Base-by-base conservation (phyloP, 148 eudicot species). In the Nyssa sinensis region DNA sequence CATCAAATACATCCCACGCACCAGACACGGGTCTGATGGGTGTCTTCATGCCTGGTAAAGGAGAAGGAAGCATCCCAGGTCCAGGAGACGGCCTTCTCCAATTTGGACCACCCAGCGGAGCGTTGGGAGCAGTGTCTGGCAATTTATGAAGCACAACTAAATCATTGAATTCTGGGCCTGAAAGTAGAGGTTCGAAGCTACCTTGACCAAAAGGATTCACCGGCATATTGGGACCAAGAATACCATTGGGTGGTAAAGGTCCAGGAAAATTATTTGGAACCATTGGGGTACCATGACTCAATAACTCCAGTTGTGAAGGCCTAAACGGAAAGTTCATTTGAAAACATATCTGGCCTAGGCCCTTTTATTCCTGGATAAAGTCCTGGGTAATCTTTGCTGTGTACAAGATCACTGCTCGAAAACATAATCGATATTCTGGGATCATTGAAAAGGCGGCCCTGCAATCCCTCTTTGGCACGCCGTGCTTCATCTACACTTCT, bases 401-500 rank as follows among this genome's bases (percentile, higher is more conserved):
- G 88, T 63, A 81, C 87, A 75, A 75, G 74, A 19, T 84, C 94
- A 74, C 78, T 89, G 82, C 68, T 85, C 2, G 91, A 88, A 75
- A 79, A 95, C 87, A 83, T 78, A 25, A 95, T 93, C n/a, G 74
- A 71, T 35, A 93, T 89, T 71, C 98, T 77, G 13, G 94, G 88
- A 81, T 93, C 97, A 79, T 88, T 89, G 73, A 91, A 91, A 64
- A 93, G 87, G 62, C 90, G 82, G 25, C 97, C 97, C 72, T 91
- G 88, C 82, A 93, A 80, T 47, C 89, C 91, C 75, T 89, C 94
- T 82, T 93, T 93, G 64, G 98, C 98, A 61, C 86, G 88, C 61
- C 85, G 83, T 62, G 98, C 98, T 74, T 93, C 98, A 53, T 93
- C 98, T 31, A 89, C 83, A 72, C 98, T 93, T 85, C 98, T 85